These are phyloP conservation scores for Omphalotus guepiniiformis DNA, from an alignment of 768 basidiomycete genomes.

Conservation along the genomic window DNA sequence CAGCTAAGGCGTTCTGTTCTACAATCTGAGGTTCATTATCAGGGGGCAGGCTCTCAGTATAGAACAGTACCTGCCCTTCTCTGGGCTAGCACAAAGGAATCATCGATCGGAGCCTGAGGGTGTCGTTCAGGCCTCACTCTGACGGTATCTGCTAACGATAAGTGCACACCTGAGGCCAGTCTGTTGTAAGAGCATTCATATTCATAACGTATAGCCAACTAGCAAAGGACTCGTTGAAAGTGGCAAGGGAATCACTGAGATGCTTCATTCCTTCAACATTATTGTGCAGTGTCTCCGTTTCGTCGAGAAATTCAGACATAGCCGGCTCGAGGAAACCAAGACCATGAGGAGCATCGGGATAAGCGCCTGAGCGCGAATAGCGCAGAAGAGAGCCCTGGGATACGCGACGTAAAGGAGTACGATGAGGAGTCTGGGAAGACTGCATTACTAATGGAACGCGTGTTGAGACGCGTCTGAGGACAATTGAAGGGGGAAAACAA, in stretches of 20 bases:
- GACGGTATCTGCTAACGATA: constrained; percentile 4
- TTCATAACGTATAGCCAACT: constrained; percentile 89
- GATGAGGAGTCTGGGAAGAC: constrained; percentile 42
- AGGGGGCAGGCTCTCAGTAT: neutral
- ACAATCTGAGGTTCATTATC: constrained; percentile 1
- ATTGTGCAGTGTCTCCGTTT: constrained; percentile 72
- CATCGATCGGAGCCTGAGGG: constrained; percentile 53
- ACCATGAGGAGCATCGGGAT: constrained; percentile 75
- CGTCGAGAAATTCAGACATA: constrained; percentile 83
- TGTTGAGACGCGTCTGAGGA: neutral
- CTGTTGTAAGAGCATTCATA: constrained; percentile 92
- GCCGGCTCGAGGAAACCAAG: constrained; percentile 84
- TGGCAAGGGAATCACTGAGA: constrained; percentile 70
- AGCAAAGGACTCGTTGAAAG: constrained; percentile 92
- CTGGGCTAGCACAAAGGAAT: constrained; percentile 55
- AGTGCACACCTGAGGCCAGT: constrained; percentile 76
- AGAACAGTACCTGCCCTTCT: constrained; percentile 50
- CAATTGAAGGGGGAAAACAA: neutral
- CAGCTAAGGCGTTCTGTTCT: constrained; percentile 61
- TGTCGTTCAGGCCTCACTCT: neutral
- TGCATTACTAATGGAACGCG: neutral
- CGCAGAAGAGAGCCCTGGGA: constrained; percentile 90
- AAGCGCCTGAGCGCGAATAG: constrained; percentile 71
- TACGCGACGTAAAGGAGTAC: constrained; percentile 83
- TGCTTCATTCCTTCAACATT: constrained; percentile 70